These are phyloP conservation scores for Scleromitrula shiraiana DNA, from an alignment of 2,329 filamentous ascomycete species.

Conservation along the genomic window DNA sequence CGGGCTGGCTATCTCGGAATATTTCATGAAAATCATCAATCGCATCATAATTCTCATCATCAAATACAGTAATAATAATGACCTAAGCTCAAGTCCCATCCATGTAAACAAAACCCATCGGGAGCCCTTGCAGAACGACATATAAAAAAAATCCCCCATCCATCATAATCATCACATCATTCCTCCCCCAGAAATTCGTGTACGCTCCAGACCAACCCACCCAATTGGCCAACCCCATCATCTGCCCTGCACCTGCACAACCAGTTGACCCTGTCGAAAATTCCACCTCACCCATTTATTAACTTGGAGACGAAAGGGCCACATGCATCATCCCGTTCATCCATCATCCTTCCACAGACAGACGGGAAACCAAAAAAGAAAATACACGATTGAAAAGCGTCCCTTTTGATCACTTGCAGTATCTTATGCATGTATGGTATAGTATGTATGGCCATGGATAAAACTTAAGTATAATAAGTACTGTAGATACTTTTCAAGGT, in stretches of 20 bases:
- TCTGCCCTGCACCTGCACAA: constrained; percentile 1
- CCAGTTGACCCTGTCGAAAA: too few species aligned
- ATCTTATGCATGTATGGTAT: not conserved
- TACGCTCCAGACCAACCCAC: not conserved
- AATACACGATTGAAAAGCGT: constrained; percentile 1
- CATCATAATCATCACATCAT: too few species aligned
- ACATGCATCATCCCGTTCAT: not conserved
- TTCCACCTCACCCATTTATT: not conserved
- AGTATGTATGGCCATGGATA: too few species aligned
- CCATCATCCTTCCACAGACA: not conserved
- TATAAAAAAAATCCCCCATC: too few species aligned
- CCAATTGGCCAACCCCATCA: not conserved
- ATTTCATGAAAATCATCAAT: not conserved
- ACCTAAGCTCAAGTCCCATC: too few species aligned
- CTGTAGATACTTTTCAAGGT: too few species aligned
- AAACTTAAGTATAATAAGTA: too few species aligned
- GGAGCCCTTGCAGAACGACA: constrained; percentile 15
- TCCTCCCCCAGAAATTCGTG: too few species aligned
- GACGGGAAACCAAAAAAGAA: too few species aligned
- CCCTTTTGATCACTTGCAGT: constrained; percentile 7
- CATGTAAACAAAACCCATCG: constrained; percentile 9
- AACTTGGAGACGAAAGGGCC: constrained; percentile 23
- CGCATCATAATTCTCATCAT: too few species aligned
- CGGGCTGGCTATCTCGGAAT: not conserved
- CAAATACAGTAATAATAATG: too few species aligned